A percentile compares a stretch with the other conserved stretches of the same genome.
These are phyloP conservation scores for Microthlaspi erraticum DNA, from an alignment of 345 rosid species.

Conservation along the genomic window DNA sequence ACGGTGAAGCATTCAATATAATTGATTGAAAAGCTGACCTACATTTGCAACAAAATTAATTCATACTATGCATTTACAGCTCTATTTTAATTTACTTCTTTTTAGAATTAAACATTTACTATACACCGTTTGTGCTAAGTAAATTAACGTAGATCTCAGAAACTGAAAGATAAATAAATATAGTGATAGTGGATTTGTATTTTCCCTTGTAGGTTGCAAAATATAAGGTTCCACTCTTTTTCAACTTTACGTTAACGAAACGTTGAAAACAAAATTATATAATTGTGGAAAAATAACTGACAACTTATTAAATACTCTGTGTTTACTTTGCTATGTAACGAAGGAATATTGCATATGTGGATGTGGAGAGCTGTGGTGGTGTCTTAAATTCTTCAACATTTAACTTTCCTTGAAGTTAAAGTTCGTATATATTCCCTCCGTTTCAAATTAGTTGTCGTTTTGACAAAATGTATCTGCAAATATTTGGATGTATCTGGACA, in stretches of 20 bases:
- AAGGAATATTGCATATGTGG: slow-evolving; percentile 32
- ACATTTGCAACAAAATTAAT: slow-evolving; percentile 1
- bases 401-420: slow-evolving; percentile 16
- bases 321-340: slow-evolving; percentile 31
- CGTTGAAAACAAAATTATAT: not conserved
- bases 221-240: not conserved
- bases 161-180: not conserved
- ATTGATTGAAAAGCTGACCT: slow-evolving; percentile 1
- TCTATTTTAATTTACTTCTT: not conserved
- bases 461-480: too few relatives aligned
- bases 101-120: not conserved
- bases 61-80: not conserved
- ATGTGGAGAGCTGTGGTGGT: slow-evolving; percentile 5
- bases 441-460: too few relatives aligned
- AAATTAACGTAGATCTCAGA: not conserved
- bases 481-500: too few relatives aligned
- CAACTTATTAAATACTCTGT: slow-evolving; percentile 21
- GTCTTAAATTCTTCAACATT: slow-evolving; percentile 21
- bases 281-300: not conserved
- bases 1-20: not conserved
- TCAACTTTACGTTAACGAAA: not conserved
- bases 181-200: too few relatives aligned
- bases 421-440: slow-evolving; percentile 32
- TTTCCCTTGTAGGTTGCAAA: slow-evolving; percentile 13
- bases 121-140: not conserved